Conservation (phyloP, 2,329 filamentous ascomycete genomes). For the Penicillium rolfsii region DNA sequence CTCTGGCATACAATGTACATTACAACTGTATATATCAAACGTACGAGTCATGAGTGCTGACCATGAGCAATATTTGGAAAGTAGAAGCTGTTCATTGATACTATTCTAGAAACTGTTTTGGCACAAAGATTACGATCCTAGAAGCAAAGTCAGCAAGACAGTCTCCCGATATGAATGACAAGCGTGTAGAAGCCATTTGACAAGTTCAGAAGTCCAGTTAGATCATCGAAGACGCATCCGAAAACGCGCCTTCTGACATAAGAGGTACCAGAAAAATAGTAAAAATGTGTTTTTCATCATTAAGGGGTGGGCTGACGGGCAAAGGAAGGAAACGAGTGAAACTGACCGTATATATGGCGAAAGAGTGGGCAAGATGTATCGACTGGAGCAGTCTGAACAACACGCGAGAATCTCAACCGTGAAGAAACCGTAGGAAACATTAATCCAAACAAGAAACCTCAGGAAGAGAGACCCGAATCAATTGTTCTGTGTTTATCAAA, state of each 20-base stretch:
- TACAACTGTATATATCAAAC: background rate
- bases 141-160: constrained; percentile 28
- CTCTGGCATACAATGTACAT: background rate
- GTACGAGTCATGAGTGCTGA: background rate
- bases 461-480: background rate
- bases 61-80: background rate
- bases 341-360: constrained; percentile 32
- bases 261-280: constrained; percentile 93
- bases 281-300: constrained; percentile 70
- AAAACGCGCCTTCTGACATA: constrained; percentile 70
- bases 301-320: constrained; percentile 16
- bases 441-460: constrained; percentile 15
- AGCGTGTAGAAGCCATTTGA: constrained; percentile 10
- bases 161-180: constrained; percentile 15
- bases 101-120: background rate
- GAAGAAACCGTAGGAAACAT: constrained; percentile 16
- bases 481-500: constrained; percentile 4
- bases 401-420: background rate
- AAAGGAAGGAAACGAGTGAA: constrained; percentile 36
- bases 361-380: background rate
- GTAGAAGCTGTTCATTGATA: background rate
- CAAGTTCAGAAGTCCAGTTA: constrained; percentile 78
- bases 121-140: constrained; percentile 5
- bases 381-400: constrained; percentile 1
- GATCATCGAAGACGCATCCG: constrained; percentile 69